Evolutionary conservation across 306 rosid genomes (phyloP).

Genomic region (Cicer chorassanicum): DNA sequence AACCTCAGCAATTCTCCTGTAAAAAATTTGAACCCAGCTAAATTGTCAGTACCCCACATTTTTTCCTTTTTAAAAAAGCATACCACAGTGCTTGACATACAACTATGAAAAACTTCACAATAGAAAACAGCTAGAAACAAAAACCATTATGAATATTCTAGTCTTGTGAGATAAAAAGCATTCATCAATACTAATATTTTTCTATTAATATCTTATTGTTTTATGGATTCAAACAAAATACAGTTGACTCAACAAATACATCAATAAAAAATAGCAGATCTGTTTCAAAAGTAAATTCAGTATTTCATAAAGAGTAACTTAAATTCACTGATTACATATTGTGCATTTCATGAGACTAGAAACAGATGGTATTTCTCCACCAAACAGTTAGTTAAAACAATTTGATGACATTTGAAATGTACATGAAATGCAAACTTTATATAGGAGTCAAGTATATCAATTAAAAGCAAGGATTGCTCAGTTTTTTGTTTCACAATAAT

Average conservation of each 20-base stretch:
- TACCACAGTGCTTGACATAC: neutral
- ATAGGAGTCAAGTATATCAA: neutral
- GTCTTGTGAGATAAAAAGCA: neutral
- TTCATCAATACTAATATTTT: neutral
- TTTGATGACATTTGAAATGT: neutral
- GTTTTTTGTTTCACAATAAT: neutral
- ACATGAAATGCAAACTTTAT: slow-evolving; percentile 22
- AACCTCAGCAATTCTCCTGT: slow-evolving; percentile 94
- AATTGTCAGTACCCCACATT: slow-evolving; percentile 15
- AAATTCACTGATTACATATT: slow-evolving; percentile 5
- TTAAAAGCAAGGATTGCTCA: slow-evolving; percentile 6
- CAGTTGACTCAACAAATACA: slow-evolving; percentile 18
- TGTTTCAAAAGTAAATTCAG: slow-evolving; percentile 11
- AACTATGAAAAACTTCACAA: slow-evolving; percentile 16
- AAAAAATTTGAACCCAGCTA: slow-evolving; percentile 38
- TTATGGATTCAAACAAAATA: slow-evolving; percentile 21
- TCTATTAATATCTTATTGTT: neutral
- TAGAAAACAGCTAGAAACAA: neutral
- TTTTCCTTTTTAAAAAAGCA: slow-evolving; percentile 4
- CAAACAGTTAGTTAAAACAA: slow-evolving; percentile 32
- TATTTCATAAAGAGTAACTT: slow-evolving; percentile 5
- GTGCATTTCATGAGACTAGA: slow-evolving; percentile 8
- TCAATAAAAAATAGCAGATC: slow-evolving; percentile 1
- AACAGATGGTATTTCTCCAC: slow-evolving; percentile 15
- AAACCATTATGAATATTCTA: slow-evolving; percentile 9